A percentile compares a stretch with the other conserved stretches of the same genome.
These are phyloP conservation scores for Gloeopeniophorella convolvens DNA, from an alignment of 768 basidiomycete species.

Conservation along the genomic window DNA sequence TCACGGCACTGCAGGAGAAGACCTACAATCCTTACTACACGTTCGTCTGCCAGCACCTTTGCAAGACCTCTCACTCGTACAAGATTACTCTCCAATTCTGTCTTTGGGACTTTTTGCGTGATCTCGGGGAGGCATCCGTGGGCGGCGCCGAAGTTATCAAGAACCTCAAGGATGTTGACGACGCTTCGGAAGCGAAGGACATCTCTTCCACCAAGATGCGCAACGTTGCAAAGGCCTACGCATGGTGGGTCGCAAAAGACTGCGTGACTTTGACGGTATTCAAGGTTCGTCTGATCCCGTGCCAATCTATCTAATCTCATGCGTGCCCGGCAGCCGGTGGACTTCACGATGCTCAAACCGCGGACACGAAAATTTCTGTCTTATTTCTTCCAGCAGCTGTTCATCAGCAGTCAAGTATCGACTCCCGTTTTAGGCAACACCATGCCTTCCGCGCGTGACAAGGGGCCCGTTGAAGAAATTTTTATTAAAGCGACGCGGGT, in stretches of 20 bases:
- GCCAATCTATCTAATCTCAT: neutral
- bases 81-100: constrained; percentile 92
- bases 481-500: constrained; percentile 69
- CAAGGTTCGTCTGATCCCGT: constrained; percentile 49
- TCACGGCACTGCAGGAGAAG: constrained; percentile 55
- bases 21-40: constrained; percentile 94
- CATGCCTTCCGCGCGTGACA: constrained; percentile 43
- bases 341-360: constrained; percentile 70
- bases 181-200: constrained; percentile 39
- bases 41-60: constrained; percentile 80
- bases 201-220: constrained; percentile 51
- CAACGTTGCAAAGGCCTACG: constrained; percentile 82
- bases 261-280: constrained; percentile 66
- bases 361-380: constrained; percentile 60
- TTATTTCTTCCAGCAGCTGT: constrained; percentile 60
- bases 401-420: constrained; percentile 67
- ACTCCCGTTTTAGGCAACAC: constrained; percentile 52
- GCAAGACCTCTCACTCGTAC: constrained; percentile 71
- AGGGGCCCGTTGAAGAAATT: constrained; percentile 63
- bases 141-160: constrained; percentile 77
- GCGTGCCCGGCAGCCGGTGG: constrained; percentile 57
- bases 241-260: constrained; percentile 91
- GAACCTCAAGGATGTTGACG: constrained; percentile 42
- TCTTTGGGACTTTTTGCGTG: constrained; percentile 94
- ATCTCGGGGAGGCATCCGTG: constrained; percentile 76